phyloP scores from a whole-genome alignment of 176 grass and related monocot genomes.

The Elaeis guineensis region DNA sequence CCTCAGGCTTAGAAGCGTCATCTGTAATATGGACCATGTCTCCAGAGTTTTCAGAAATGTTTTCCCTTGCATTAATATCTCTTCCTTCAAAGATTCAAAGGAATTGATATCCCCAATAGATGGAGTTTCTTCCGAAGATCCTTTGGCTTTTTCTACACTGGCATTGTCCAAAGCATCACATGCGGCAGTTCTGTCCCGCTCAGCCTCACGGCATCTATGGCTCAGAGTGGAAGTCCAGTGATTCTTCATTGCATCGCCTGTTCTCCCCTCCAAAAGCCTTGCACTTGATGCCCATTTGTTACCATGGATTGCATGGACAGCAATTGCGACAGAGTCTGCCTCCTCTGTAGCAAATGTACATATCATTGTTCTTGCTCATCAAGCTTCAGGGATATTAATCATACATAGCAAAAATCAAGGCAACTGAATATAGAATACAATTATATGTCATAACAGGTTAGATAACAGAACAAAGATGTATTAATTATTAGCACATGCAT shows the following conservation, averaged over 20 bases:
- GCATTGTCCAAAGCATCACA: constrained; percentile 22
- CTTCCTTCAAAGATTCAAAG: constrained; percentile 26
- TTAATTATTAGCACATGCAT: no score
- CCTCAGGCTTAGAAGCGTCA: constrained; percentile 7
- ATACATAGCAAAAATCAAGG: no score
- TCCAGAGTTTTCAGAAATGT: constrained; percentile 19
- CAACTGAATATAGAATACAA: no score
- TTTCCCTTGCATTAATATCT: constrained; percentile 28
- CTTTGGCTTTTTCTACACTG: constrained; percentile 29
- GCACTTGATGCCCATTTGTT: constrained; percentile 89
- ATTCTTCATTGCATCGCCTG: constrained; percentile 91
- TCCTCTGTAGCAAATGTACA: constrained; percentile 53
- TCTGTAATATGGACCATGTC: constrained; percentile 20
- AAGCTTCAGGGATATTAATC: no score
- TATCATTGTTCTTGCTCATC: not conserved
- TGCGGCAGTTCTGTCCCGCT: constrained; percentile 23
- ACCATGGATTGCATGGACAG: constrained; percentile 66
- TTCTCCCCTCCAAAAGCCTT: constrained; percentile 83
- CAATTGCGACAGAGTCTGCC: constrained; percentile 76
- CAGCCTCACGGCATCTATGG: constrained; percentile 34
- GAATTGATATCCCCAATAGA: constrained; percentile 33
- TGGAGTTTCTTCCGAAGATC: constrained; percentile 38
- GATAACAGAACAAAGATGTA: no score
- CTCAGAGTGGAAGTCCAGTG: constrained; percentile 96
- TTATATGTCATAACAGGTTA: no score